Evolutionary conservation across 2,329 filamentous ascomycete genomes (phyloP), one percentile per base, ranked within the genome.

Genomic region (Ceratocystis harringtonii): DNA sequence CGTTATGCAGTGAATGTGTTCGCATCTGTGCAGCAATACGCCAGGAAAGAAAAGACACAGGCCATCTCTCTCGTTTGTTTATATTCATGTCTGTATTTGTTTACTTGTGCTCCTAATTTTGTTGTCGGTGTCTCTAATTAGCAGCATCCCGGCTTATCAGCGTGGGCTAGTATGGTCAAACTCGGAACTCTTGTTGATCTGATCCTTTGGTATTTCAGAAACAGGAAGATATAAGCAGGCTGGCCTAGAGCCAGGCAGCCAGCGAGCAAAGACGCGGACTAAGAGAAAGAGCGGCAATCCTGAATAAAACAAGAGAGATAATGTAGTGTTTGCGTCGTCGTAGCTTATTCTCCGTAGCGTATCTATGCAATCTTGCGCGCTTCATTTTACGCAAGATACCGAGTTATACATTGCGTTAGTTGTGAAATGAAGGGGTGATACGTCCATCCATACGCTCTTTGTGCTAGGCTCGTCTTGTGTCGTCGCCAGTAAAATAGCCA

Each of bases 121-220:
- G 55, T 30, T 58, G 17, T 19, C 25, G n/a, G n/a, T 15, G 55
- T 58, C 30, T 17, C 55, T 58, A 58, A 58, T 32, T 58, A 58
- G 55, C 55, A 58, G 28, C 17, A 58, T 58, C 55, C 55, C 55
- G 30, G 55, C 55, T 58, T 58, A 58, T 58, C 55, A 12, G 32
- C 7, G n/a, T 25, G 25, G 48, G 25, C 48, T 52, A 52, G 19
- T 25, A 52, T 52, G 48, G 19, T 36, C 15, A 58, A 58, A 58
- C 55, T 58, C 25, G 12, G 55, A 7, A n/a, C 55, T 32, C 55
- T 32, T 32, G 55, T 2, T 58, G 55, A 58, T 58, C 55, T 58
- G 55, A 58, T 58, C 55, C 55, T 25, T 36, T 8, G 55, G 19
- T 58, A 58, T 58, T 58, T 58, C 55, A 58, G 25, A 58, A 32